A percentile compares a stretch with the other conserved stretches of the same genome.
Conservation (phyloP, 768 basidiomycete species). For the Pulveroboletus sp. region DNA sequence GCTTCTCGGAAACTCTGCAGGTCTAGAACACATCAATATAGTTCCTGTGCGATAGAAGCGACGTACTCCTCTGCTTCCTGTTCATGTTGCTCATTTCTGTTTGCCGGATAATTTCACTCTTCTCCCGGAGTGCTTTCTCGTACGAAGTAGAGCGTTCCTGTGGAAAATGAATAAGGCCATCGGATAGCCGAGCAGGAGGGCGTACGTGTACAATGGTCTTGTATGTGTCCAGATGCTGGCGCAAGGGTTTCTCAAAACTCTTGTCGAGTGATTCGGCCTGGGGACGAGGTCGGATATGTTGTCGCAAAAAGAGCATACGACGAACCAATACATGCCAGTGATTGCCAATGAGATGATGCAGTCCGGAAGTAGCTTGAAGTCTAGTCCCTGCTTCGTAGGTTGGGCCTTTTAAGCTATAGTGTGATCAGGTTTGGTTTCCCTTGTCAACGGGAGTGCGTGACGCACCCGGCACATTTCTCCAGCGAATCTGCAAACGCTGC, state of each 20-base stretch:
- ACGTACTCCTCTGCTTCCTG: conserved; percentile 79
- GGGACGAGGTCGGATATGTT: conserved; percentile 5
- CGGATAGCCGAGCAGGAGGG: conserved; percentile 2
- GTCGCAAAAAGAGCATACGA: conserved; percentile 14
- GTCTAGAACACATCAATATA: conserved; percentile 46
- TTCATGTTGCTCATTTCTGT: conserved; percentile 87
- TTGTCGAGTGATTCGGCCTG: conserved; percentile 85
- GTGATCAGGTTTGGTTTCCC: neutral
- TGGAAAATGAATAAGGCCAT: conserved; percentile 6
- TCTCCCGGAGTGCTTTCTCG: conserved; percentile 78
- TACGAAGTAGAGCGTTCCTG: conserved; percentile 86
- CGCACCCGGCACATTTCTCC: conserved; percentile 80
- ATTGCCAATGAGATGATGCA: conserved; percentile 90
- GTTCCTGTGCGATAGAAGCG: conserved; percentile 7
- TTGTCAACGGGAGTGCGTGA: conserved; percentile 3
- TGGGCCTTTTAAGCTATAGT: conserved; percentile 68
- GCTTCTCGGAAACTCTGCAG: conserved; percentile 87
- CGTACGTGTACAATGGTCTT: conserved; percentile 66
- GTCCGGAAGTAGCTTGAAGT: conserved; percentile 80
- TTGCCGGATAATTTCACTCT: conserved; percentile 78
- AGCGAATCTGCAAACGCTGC: conserved; percentile 85
- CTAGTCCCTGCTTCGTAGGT: conserved; percentile 78
- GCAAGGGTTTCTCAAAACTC: conserved; percentile 85
- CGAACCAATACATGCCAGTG: conserved; percentile 89
- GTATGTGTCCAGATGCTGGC: conserved; percentile 83